These are phyloP conservation scores for Cylindrodendrum hubeiense DNA, from an alignment of 2,329 filamentous ascomycete genomes.

Conservation along the genomic window DNA sequence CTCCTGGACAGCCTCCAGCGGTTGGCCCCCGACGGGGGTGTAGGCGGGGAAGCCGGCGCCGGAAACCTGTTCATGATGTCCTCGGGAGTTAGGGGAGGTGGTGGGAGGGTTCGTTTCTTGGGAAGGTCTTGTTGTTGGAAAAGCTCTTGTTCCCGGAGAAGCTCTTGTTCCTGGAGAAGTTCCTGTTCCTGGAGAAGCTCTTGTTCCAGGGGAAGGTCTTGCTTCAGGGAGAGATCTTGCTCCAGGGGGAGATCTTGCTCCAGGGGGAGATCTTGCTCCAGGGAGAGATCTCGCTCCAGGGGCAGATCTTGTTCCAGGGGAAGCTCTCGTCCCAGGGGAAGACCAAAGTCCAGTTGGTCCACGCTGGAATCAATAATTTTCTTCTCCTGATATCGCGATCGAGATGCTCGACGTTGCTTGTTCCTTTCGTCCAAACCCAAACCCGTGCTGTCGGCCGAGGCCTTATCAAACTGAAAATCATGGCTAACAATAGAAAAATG, in stretches of 20 bases:
- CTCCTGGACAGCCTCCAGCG: conserved; percentile 50
- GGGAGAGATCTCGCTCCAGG: not conserved
- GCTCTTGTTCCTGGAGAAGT: not conserved
- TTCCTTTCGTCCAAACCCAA: not conserved
- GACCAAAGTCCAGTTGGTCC: conserved; percentile 26
- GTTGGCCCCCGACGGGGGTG: conserved; percentile 28
- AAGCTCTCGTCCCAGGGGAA: not conserved
- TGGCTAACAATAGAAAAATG: conserved; percentile 15
- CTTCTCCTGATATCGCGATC: conserved; percentile 24
- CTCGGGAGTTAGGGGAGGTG: conserved; percentile 21
- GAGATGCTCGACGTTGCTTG: conserved; percentile 15
- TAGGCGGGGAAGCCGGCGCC: conserved; percentile 32
- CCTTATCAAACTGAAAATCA: conserved; percentile 22
- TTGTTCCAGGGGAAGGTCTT: not conserved
- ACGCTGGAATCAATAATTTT: conserved; percentile 28
- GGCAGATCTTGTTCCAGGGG: not conserved
- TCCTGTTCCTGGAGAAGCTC: not conserved
- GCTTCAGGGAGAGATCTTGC: not conserved
- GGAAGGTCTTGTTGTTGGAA: not conserved
- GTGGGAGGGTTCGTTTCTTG: conserved; percentile 22
- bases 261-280: conserved; percentile 16
- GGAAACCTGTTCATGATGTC: conserved; percentile 39
- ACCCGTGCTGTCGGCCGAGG: not conserved
- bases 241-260: not conserved
- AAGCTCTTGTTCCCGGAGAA: not conserved